phyloP scores from a whole-genome alignment of 208 protist species.

The Wallacemonas sp. region DNA sequence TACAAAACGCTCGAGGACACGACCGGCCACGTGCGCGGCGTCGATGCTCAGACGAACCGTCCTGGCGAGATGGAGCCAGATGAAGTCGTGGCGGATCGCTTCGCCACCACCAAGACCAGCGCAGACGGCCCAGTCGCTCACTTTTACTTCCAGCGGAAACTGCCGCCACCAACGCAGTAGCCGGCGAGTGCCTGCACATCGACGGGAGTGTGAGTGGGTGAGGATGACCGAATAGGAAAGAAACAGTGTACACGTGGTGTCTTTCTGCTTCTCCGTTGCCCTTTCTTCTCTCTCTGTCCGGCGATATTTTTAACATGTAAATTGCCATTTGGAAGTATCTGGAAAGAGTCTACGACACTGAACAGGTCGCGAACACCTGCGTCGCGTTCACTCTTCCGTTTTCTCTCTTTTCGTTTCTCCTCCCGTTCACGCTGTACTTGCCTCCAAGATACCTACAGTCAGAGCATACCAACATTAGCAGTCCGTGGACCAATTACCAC shows the following conservation, averaged over 20 bases:
- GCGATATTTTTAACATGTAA: too few relatives aligned
- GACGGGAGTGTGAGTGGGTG: too few relatives aligned
- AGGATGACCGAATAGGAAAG: background rate
- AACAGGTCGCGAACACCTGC: background rate
- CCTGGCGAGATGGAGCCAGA: background rate
- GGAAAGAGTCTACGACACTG: too few relatives aligned
- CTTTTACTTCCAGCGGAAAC: conserved; percentile 58
- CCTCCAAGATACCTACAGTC: background rate
- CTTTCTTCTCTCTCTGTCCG: too few relatives aligned
- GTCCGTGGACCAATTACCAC: too few relatives aligned
- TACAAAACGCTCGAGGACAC: conserved; percentile 14
- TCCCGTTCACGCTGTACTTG: conserved; percentile 2
- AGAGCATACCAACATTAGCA: too few relatives aligned
- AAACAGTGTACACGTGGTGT: too few relatives aligned
- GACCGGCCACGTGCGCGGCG: background rate
- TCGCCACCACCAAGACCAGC: conserved; percentile 38
- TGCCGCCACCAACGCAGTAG: conserved; percentile 29
- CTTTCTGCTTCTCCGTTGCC: too few relatives aligned
- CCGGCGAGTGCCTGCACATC: too few relatives aligned
- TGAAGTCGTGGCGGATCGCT: conserved; percentile 21
- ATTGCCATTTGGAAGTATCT: too few relatives aligned
- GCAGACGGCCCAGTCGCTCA: conserved; percentile 46
- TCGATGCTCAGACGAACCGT: background rate
- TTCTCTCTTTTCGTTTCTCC: background rate
- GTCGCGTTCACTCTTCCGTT: background rate